Evolutionary conservation across 2,329 filamentous ascomycete species (phyloP).

Genomic region (Pyrenophora graminea): DNA sequence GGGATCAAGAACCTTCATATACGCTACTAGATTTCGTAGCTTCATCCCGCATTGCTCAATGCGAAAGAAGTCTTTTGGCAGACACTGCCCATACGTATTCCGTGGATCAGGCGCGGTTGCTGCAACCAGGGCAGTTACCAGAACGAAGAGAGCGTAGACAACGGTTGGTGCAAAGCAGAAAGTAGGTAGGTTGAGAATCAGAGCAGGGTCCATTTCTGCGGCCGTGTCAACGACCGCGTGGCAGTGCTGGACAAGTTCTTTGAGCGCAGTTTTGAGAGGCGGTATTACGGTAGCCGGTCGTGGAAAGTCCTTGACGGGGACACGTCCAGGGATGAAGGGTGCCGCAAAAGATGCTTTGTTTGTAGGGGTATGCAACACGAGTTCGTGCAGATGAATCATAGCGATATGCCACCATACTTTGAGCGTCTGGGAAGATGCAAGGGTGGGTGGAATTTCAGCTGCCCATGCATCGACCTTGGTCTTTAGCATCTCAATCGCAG

Average conservation of each 20-base stretch:
- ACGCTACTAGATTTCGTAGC: slow-evolving; percentile 19
- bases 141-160: slow-evolving; percentile 30
- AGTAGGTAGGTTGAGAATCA: slow-evolving; percentile 27
- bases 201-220: slow-evolving; percentile 27
- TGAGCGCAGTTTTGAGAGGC: slow-evolving; percentile 22
- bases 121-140: slow-evolving; percentile 29
- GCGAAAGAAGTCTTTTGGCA: slow-evolving; percentile 22
- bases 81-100: slow-evolving; percentile 30
- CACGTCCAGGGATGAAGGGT: slow-evolving; percentile 32
- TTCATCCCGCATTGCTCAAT: slow-evolving; percentile 29
- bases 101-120: slow-evolving; percentile 28
- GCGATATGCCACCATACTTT: slow-evolving; percentile 32
- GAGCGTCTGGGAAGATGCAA: slow-evolving; percentile 26
- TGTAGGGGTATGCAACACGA: slow-evolving; percentile 31
- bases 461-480: slow-evolving; percentile 30
- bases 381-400: slow-evolving; percentile 30
- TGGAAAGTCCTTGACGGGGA: slow-evolving; percentile 33
- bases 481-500: slow-evolving; percentile 21
- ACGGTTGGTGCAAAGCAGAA: slow-evolving; percentile 33
- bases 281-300: slow-evolving; percentile 23
- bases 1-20: slow-evolving; percentile 25
- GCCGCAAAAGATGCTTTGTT: slow-evolving; percentile 34
- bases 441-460: slow-evolving; percentile 25
- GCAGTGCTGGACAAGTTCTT: slow-evolving; percentile 26
- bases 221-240: slow-evolving; percentile 28